phyloP scores from a whole-genome alignment of 1,284 basidiomycete species.

The Cutaneotrichosporon dermatis region DNA sequence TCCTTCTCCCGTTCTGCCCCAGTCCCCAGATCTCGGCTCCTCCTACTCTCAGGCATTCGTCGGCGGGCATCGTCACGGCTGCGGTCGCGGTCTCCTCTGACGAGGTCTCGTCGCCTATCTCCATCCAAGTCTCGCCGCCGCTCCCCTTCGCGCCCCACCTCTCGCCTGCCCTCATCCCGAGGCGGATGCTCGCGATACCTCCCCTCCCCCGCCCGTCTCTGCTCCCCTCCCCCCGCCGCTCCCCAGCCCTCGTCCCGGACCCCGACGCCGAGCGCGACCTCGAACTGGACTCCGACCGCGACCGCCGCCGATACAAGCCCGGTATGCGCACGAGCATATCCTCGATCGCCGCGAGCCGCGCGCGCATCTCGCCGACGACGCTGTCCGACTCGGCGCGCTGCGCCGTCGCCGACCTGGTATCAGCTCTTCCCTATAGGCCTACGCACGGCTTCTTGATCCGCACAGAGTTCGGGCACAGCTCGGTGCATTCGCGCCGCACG shows the following conservation, averaged over 20 bases:
- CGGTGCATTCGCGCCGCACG: conserved; percentile 31
- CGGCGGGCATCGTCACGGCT: too few relatives aligned
- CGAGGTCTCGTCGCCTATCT: too few relatives aligned
- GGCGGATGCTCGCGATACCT: too few relatives aligned
- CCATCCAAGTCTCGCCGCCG: too few relatives aligned
- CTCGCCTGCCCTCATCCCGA: too few relatives aligned
- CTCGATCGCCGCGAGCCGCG: conserved; percentile 20
- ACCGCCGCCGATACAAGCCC: neutral
- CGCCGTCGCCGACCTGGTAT: neutral
- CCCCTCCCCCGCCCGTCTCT: too few relatives aligned
- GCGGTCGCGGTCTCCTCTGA: too few relatives aligned
- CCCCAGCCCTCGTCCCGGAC: neutral
- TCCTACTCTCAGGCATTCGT: too few relatives aligned
- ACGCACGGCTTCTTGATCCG: conserved; percentile 26
- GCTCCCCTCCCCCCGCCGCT: neutral
- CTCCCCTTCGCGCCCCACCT: too few relatives aligned
- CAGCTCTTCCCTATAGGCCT: neutral
- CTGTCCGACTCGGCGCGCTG: conserved; percentile 11
- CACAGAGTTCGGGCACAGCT: conserved; percentile 34
- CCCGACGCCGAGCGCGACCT: neutral
- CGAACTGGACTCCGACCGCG: conserved; percentile 7
- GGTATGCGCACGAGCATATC: conserved; percentile 1
- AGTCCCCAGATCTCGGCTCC: too few relatives aligned
- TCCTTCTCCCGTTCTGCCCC: neutral
- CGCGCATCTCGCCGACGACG: conserved; percentile 22